Evolutionary conservation across 1,284 basidiomycete genomes (phyloP).

Genomic region (Cerrena zonata): DNA sequence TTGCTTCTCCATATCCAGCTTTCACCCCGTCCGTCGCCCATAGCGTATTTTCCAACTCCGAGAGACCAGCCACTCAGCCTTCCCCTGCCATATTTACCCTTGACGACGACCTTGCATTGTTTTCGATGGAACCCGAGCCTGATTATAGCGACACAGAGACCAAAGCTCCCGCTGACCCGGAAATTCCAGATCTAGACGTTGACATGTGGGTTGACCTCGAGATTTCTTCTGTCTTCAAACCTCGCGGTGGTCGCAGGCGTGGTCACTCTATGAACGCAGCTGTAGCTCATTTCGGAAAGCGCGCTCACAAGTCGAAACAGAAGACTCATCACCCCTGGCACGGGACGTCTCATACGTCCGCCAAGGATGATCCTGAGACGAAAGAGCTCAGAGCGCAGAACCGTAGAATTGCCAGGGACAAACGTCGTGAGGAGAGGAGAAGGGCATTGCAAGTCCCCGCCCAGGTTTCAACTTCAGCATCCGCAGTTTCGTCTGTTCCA

Average conservation of each 20-base stretch:
- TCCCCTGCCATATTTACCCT: conserved; percentile 25
- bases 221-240: conserved; percentile 66
- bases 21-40: conserved; percentile 11
- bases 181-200: conserved; percentile 1
- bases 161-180: conserved; percentile 15
- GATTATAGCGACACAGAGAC: conserved; percentile 22
- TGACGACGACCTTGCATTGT: conserved; percentile 33
- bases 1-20: not conserved
- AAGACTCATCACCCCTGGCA: conserved; percentile 25
- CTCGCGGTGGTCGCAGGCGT: conserved; percentile 53
- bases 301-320: conserved; percentile 27
- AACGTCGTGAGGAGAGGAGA: conserved; percentile 36
- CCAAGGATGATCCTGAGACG: conserved; percentile 11
- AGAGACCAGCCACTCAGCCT: conserved; percentile 23
- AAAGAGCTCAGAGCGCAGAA: conserved; percentile 31
- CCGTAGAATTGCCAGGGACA: conserved; percentile 47
- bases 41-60: conserved; percentile 19
- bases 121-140: conserved; percentile 45
- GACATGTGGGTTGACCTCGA: conserved; percentile 35
- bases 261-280: conserved; percentile 25
- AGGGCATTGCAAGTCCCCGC: conserved; percentile 22
- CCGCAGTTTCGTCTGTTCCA: not conserved
- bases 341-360: not conserved
- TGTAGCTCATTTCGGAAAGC: conserved; percentile 34
- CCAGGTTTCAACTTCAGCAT: not conserved